Evolutionary conservation across 306 rosid genomes (phyloP).

Genomic region (Crataegus laevigata): DNA sequence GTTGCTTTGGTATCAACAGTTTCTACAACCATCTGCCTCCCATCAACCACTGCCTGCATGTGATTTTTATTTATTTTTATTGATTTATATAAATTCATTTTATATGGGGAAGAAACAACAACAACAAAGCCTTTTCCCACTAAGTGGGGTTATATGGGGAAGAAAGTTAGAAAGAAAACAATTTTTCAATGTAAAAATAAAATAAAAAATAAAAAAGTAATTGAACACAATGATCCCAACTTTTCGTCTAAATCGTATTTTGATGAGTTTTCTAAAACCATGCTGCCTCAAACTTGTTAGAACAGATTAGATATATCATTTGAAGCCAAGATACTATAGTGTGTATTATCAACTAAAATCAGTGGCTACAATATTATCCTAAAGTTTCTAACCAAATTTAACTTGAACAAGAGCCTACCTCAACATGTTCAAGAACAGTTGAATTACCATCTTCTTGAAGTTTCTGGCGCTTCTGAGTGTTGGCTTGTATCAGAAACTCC

Average conservation of each 20-base stretch:
- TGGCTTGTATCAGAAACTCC: slow-evolving; percentile 86
- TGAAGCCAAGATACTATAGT: background rate
- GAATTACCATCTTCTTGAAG: slow-evolving; percentile 41
- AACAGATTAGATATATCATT: background rate
- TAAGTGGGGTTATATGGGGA: background rate
- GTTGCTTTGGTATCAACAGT: slow-evolving; percentile 42
- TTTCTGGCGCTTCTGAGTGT: slow-evolving; percentile 74
- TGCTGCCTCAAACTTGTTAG: background rate
- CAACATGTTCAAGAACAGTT: slow-evolving; percentile 48
- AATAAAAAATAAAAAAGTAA: too few species aligned
- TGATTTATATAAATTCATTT: background rate
- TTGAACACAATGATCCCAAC: background rate
- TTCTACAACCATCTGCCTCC: slow-evolving; percentile 52
- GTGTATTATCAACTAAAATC: background rate
- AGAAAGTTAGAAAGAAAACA: background rate
- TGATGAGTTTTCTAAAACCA: background rate
- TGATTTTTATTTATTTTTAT: background rate
- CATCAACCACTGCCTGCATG: slow-evolving; percentile 61
- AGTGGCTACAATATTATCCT: background rate
- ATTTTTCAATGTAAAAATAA: background rate
- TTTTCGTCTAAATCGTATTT: background rate
- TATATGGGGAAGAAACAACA: background rate
- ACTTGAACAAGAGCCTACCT: slow-evolving; percentile 49
- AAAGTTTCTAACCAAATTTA: background rate
- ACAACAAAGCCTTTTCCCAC: too few species aligned